Evolutionary conservation across 2,329 filamentous ascomycete genomes (phyloP).

Genomic region (Xylaria sp.): DNA sequence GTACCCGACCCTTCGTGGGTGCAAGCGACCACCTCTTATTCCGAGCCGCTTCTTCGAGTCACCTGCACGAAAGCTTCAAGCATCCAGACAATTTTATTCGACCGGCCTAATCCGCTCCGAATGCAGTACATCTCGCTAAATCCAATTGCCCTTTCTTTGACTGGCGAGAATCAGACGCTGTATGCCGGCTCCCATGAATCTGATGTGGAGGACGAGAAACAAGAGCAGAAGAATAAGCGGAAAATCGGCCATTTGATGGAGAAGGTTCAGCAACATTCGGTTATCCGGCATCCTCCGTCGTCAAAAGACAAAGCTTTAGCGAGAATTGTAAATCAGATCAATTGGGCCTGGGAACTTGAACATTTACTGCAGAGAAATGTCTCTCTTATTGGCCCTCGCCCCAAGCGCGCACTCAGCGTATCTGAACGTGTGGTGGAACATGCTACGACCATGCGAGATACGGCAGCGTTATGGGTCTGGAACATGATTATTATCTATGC

Average conservation of each 20-base stretch:
- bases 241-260: constrained; percentile 77
- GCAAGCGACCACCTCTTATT: constrained; percentile 66
- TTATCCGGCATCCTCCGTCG: constrained; percentile 79
- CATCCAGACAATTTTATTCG: constrained; percentile 89
- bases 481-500: constrained; percentile 78
- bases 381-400: constrained; percentile 81
- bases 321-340: constrained; percentile 90
- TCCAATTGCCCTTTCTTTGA: constrained; percentile 88
- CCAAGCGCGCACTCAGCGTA: constrained; percentile 88
- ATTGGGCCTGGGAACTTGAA: constrained; percentile 93
- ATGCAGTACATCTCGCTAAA: constrained; percentile 98
- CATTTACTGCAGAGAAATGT: constrained; percentile 89
- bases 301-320: constrained; percentile 84
- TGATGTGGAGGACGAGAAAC: constrained; percentile 78
- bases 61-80: constrained; percentile 77
- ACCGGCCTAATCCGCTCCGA: constrained; percentile 81
- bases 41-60: constrained; percentile 72
- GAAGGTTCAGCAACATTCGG: constrained; percentile 89
- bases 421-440: constrained; percentile 95
- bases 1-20: constrained; percentile 77
- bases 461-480: constrained; percentile 75
- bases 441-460: constrained; percentile 85
- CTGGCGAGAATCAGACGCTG: constrained; percentile 69
- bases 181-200: constrained; percentile 59
- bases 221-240: constrained; percentile 67